phyloP scores from a whole-genome alignment of 495 filamentous ascomycete genomes.

The Penicillium bialowiezense region DNA sequence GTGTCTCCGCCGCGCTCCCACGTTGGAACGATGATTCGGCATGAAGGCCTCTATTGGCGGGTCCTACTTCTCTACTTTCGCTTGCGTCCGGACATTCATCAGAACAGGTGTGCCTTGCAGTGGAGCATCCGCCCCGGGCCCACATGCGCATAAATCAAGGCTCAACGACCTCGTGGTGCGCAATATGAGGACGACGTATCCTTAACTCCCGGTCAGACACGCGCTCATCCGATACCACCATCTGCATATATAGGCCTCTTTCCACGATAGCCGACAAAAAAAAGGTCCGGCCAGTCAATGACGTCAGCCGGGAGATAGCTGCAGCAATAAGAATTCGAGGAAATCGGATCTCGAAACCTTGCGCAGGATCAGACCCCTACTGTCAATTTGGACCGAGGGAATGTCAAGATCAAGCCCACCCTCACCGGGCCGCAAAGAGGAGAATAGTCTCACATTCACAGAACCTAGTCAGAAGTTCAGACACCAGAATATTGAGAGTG shows the following conservation, averaged over 20 bases:
- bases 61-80: not conserved
- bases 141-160: conserved; percentile 3
- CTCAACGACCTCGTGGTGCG: not conserved
- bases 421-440: conserved; percentile 2
- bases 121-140: conserved; percentile 4
- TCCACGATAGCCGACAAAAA: conserved; percentile 16
- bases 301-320: conserved; percentile 3
- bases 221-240: too few relatives aligned
- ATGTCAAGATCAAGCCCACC: not conserved
- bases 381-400: not conserved
- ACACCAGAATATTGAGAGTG: conserved; percentile 6
- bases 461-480: not conserved
- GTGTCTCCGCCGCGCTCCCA: not conserved
- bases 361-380: conserved; percentile 23
- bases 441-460: not conserved
- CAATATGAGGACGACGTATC: too few relatives aligned
- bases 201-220: too few relatives aligned
- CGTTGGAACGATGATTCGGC: conserved; percentile 2
- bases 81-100: too few relatives aligned
- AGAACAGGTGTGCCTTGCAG: conserved; percentile 10
- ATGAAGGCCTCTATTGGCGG: not conserved
- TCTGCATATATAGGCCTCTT: not conserved
- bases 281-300: conserved; percentile 5
- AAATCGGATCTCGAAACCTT: conserved; percentile 1
- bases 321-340: conserved; percentile 4